Base-by-base conservation (phyloP, 83 land plant species). In the Larix sibirica region DNA sequence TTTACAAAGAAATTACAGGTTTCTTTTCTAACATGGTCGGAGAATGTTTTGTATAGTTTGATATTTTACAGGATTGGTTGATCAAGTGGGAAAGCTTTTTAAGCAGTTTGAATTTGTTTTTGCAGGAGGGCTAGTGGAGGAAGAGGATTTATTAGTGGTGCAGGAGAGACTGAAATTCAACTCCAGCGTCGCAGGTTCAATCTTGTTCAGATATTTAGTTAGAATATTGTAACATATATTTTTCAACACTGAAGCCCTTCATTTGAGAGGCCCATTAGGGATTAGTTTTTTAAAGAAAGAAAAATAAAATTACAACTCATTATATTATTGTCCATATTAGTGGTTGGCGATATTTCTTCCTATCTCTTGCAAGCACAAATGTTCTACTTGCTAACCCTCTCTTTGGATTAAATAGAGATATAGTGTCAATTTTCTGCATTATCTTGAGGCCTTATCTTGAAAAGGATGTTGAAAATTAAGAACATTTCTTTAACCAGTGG, bases 111-210 rank as follows among this genome's bases (percentile, higher is more conserved):
- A 24, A 54, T 58, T 24, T 58, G 4, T 21, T n/a, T 36, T 78
- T 80, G 61, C 94, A 97, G 99, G 92, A 89, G 95, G 85, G 94
- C 91, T 77, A 94, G 94, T 87, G 98, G 99, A 31, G 96, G 98
- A 47, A 90, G 90, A 59, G 97, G 96, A 26, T 95, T 93, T 79
- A 91, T 92, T 36, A 91, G 99, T 89, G 99, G 99, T 81, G 96
- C 99, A 74, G 99, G 99, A 85, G 99, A 97, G 85, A 92, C 98
- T 82, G 99, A 97, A 80, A 89, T 97, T 75, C 94, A 97, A 86
- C 93, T 97, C 79, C 99, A 97, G 79, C 91, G 98, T 16, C 87
- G 98, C 79, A 91, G 99, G 99, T 95, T 23, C 58, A 66, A 69
- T 8, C 61, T 44, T 26, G 21, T 42, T 50, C 8, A 40, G 20